phyloP scores from a whole-genome alignment of 2,329 filamentous ascomycete species.

The Pleomassaria siparia region DNA sequence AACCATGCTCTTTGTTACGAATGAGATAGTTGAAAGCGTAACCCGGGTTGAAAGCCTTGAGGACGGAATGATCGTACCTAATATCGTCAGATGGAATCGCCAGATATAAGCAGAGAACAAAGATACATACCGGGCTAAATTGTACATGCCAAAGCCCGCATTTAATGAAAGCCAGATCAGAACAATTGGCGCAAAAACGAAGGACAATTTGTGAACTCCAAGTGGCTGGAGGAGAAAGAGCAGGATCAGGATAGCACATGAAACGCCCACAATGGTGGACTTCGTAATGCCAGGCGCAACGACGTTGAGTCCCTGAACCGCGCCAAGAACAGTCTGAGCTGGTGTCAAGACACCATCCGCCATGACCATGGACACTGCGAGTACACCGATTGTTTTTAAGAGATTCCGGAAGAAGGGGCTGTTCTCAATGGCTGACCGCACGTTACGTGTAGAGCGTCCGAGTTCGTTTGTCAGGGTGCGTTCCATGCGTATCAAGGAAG shows the following conservation, averaged over 20 bases:
- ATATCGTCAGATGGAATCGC: conserved; percentile 8
- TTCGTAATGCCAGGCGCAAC: conserved; percentile 59
- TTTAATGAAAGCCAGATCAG: conserved; percentile 69
- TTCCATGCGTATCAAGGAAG: conserved; percentile 49
- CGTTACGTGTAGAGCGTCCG: conserved; percentile 51
- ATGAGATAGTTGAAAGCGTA: conserved; percentile 64
- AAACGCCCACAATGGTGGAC: conserved; percentile 62
- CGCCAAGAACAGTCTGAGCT: conserved; percentile 69
- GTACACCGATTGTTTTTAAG: conserved; percentile 63
- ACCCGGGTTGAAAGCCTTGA: conserved; percentile 57
- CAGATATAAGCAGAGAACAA: background rate
- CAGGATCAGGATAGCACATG: conserved; percentile 64
- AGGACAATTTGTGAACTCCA: conserved; percentile 62
- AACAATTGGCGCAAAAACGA: conserved; percentile 66
- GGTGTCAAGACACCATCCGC: conserved; percentile 68
- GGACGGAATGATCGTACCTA: conserved; percentile 50
- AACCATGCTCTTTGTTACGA: conserved; percentile 61
- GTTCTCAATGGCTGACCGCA: conserved; percentile 61
- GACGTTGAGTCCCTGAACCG: conserved; percentile 64
- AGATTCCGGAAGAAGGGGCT: conserved; percentile 54
- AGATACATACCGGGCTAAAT: conserved; percentile 24
- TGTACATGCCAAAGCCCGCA: conserved; percentile 62
- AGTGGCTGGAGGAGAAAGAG: conserved; percentile 67
- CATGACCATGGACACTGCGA: conserved; percentile 70
- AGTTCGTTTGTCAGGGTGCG: conserved; percentile 61